phyloP scores from a whole-genome alignment of 495 filamentous ascomycete genomes.

The Neurospora terricola region DNA sequence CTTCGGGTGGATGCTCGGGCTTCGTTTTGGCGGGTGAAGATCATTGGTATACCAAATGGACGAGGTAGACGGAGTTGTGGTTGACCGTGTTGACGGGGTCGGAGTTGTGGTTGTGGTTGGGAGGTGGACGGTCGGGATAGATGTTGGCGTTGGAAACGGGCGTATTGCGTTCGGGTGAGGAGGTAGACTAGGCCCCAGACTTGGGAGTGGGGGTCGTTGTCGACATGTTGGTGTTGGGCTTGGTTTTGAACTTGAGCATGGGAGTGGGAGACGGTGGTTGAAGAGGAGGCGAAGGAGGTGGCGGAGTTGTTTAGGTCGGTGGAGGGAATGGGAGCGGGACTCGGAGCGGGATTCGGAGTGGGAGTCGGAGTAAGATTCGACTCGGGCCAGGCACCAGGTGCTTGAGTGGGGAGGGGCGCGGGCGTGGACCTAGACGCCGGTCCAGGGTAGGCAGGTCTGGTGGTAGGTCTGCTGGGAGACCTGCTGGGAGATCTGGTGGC shows the following conservation, averaged over 20 bases:
- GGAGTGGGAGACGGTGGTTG: background rate
- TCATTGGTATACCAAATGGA: background rate
- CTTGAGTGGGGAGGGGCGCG: background rate
- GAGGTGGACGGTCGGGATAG: background rate
- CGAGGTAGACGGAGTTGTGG: background rate
- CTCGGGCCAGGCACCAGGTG: background rate
- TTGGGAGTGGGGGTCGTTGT: background rate
- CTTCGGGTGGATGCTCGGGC: background rate
- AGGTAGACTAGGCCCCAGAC: slow-evolving; percentile 34
- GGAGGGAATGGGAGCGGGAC: background rate
- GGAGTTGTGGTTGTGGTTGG: background rate
- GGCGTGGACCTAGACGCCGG: background rate
- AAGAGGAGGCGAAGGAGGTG: background rate
- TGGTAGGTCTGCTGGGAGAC: background rate
- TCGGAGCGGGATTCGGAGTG: background rate
- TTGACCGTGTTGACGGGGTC: background rate
- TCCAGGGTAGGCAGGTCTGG: background rate
- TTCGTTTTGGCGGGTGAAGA: background rate
- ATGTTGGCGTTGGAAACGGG: slow-evolving; percentile 27
- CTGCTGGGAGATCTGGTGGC: background rate
- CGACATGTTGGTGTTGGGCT: background rate
- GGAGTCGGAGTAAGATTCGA: background rate
- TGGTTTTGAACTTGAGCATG: background rate
- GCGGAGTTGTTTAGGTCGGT: background rate
- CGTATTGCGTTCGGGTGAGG: slow-evolving; percentile 19